Evolutionary conservation across 257 asterid species (phyloP).

Genomic region (Nicotiana attenuata): DNA sequence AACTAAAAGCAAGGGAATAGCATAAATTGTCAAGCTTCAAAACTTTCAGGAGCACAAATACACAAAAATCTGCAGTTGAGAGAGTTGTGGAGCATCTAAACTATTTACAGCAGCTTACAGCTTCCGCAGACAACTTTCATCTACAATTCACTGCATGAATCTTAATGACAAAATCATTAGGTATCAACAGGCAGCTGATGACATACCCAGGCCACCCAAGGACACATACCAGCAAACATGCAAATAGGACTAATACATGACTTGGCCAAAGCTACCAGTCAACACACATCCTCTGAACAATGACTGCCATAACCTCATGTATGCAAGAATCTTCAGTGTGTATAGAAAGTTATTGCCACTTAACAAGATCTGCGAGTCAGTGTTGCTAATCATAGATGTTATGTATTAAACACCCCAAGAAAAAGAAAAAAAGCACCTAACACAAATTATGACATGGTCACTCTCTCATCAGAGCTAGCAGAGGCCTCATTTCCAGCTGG

Average conservation of each 20-base stretch:
- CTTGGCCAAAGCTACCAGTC: not conserved
- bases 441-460: not conserved
- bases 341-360: not conserved
- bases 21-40: not conserved
- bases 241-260: not conserved
- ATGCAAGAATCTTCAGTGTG: not conserved
- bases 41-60: not conserved
- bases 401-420: not conserved
- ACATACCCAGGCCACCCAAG: not conserved
- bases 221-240: not conserved
- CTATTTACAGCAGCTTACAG: not conserved
- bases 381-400: not conserved
- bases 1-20: not conserved
- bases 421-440: not conserved
- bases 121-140: not conserved
- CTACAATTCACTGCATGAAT: not conserved
- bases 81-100: not conserved
- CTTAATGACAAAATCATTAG: not conserved
- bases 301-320: not conserved
- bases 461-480: constrained; percentile 55
- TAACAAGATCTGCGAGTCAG: not conserved
- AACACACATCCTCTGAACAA: not conserved
- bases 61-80: not conserved
- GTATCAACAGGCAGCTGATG: not conserved
- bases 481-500: constrained; percentile 53